These are phyloP conservation scores for Neurospora sp. DNA, from an alignment of 495 filamentous ascomycete species.

Conservation along the genomic window DNA sequence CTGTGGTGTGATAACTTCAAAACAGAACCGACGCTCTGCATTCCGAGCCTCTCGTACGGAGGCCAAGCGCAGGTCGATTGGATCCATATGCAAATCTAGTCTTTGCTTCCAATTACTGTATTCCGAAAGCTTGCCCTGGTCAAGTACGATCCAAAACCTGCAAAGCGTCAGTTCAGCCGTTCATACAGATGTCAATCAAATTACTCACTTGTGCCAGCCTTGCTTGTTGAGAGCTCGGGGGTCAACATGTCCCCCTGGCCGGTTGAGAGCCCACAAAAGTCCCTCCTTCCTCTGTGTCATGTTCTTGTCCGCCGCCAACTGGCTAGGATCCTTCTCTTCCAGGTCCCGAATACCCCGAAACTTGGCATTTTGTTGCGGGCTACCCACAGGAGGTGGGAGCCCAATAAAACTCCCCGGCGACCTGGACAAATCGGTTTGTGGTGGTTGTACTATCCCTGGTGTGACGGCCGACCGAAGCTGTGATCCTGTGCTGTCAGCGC, in stretches of 20 bases:
- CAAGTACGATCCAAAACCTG: conserved; percentile 97
- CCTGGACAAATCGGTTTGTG: conserved; percentile 26
- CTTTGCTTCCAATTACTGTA: conserved; percentile 99
- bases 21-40: conserved; percentile 92
- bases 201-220: conserved; percentile 94
- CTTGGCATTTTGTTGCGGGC: conserved; percentile 49
- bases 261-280: conserved; percentile 84
- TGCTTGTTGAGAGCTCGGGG: conserved; percentile 92
- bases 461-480: conserved; percentile 40
- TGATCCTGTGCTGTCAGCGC: conserved; percentile 63
- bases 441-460: conserved; percentile 16
- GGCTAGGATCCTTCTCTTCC: conserved; percentile 62
- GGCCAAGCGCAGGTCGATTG: conserved; percentile 93
- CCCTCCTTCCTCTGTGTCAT: conserved; percentile 68
- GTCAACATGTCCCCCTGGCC: conserved; percentile 89
- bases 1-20: conserved; percentile 95
- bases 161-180: conserved; percentile 4
- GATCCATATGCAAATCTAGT: conserved; percentile 94
- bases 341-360: conserved; percentile 86
- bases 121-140: conserved; percentile 91
- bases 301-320: conserved; percentile 38
- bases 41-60: conserved; percentile 93
- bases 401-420: conserved; percentile 34
- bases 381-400: conserved; percentile 27
- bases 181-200: neutral